A percentile compares a stretch with the other conserved stretches of the same genome.
Conservation (phyloP, 2,329 filamentous ascomycete genomes). For the Fusarium avenaceum region DNA sequence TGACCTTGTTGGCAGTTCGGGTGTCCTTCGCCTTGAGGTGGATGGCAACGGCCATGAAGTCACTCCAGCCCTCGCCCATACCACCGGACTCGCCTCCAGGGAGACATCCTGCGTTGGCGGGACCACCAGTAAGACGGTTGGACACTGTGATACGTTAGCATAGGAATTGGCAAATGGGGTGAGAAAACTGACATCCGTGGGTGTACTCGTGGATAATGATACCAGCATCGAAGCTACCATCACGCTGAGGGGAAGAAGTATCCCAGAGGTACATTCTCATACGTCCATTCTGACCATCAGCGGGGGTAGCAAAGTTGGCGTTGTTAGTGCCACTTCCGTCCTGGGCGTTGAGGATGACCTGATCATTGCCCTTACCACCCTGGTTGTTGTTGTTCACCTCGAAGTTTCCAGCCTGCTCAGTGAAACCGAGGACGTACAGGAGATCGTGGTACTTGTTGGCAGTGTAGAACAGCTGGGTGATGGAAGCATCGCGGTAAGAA, state of each 20-base stretch:
- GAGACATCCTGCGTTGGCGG: constrained; percentile 65
- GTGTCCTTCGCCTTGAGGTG: constrained; percentile 62
- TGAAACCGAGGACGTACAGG: constrained; percentile 69
- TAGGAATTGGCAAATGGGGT: neutral
- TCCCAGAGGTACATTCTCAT: constrained; percentile 74
- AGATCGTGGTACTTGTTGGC: constrained; percentile 72
- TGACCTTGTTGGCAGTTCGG: constrained; percentile 60
- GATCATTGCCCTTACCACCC: constrained; percentile 66
- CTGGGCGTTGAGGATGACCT: constrained; percentile 69
- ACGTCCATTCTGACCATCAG: constrained; percentile 63
- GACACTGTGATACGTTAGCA: constrained; percentile 57
- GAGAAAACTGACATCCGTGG: constrained; percentile 59
- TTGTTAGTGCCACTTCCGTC: constrained; percentile 69
- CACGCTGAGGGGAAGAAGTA: constrained; percentile 61
- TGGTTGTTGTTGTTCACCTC: constrained; percentile 67
- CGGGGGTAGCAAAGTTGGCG: constrained; percentile 68
- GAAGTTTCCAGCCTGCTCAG: constrained; percentile 71
- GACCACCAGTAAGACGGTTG: constrained; percentile 70
- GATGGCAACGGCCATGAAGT: constrained; percentile 67
- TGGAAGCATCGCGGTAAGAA: constrained; percentile 66
- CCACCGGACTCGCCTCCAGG: constrained; percentile 63
- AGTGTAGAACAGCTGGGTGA: constrained; percentile 73
- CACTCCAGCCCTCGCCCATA: constrained; percentile 71
- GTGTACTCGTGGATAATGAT: constrained; percentile 73
- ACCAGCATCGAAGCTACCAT: constrained; percentile 70